Evolutionary conservation across 2,329 filamentous ascomycete genomes (phyloP).

Genomic region (Ophiostoma perfectum): DNA sequence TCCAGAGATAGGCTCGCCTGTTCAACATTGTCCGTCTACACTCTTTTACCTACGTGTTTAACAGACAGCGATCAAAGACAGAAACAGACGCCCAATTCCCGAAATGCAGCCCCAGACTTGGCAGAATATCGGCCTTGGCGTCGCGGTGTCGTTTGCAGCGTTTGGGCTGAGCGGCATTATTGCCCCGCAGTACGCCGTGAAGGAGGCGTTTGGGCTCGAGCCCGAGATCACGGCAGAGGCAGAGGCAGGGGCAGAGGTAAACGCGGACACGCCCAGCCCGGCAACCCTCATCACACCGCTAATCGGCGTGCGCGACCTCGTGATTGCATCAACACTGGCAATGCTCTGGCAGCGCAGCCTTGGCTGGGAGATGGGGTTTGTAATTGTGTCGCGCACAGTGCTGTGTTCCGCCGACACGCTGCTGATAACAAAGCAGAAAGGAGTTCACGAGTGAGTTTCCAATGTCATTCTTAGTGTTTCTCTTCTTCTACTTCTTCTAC

Average conservation of each 20-base stretch:
- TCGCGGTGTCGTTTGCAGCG: slow-evolving; percentile 17
- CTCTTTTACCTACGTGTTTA: not conserved
- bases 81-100: not conserved
- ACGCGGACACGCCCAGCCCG: not conserved
- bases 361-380: slow-evolving; percentile 25
- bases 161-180: slow-evolving; percentile 21
- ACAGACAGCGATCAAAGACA: not conserved
- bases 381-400: slow-evolving; percentile 26
- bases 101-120: slow-evolving; percentile 15
- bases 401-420: slow-evolving; percentile 25
- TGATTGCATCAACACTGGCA: slow-evolving; percentile 25
- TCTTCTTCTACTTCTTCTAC: not conserved
- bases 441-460: slow-evolving; percentile 15
- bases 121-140: slow-evolving; percentile 20
- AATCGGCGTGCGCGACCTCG: slow-evolving; percentile 26
- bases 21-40: no score
- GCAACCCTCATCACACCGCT: slow-evolving; percentile 24
- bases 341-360: slow-evolving; percentile 21
- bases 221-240: not conserved
- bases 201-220: slow-evolving; percentile 16
- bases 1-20: no score
- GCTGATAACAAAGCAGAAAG: slow-evolving; percentile 19
- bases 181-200: slow-evolving; percentile 8
- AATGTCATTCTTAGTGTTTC: no score
- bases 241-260: not conserved